Evolutionary conservation across 257 asterid species (phyloP).

Genomic region (Nicotiana sylvestris): DNA sequence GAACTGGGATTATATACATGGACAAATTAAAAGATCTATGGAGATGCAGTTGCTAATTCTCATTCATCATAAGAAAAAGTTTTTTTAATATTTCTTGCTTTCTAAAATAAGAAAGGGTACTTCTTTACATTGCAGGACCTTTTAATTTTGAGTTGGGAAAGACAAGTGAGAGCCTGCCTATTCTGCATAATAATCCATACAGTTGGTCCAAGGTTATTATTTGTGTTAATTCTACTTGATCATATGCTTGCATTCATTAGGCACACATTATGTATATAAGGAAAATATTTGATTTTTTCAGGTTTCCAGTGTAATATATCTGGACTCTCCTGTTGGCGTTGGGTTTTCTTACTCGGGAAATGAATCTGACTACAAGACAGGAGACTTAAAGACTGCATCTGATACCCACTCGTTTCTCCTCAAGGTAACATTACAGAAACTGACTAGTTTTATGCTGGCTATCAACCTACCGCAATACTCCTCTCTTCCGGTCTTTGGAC

Average conservation of each 20-base stretch:
- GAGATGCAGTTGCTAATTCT: background rate
- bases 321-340: slow-evolving; percentile 96
- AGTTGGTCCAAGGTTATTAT: slow-evolving; percentile 90
- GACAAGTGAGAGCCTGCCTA: slow-evolving; percentile 54
- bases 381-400: slow-evolving; percentile 73
- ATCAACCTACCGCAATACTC: background rate
- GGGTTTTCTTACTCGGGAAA: slow-evolving; percentile 77
- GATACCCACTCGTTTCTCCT: slow-evolving; percentile 85
- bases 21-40: background rate
- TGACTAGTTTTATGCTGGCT: background rate
- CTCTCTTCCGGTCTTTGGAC: background rate
- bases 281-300: slow-evolving; percentile 19
- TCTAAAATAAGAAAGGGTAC: background rate
- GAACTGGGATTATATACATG: background rate
- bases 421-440: slow-evolving; percentile 38
- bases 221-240: slow-evolving; percentile 6
- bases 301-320: slow-evolving; percentile 73
- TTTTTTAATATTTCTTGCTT: background rate
- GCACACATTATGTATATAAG: background rate
- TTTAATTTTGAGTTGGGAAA: slow-evolving; percentile 74
- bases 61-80: background rate
- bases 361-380: slow-evolving; percentile 61
- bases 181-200: slow-evolving; percentile 76
- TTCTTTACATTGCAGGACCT: slow-evolving; percentile 57
- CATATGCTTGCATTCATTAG: background rate